Percentiles rank a stretch among this genome's conserved stretches.
Evolutionary conservation across 257 asterid genomes (phyloP).

Genomic region (Nicotiana tomentosiformis): DNA sequence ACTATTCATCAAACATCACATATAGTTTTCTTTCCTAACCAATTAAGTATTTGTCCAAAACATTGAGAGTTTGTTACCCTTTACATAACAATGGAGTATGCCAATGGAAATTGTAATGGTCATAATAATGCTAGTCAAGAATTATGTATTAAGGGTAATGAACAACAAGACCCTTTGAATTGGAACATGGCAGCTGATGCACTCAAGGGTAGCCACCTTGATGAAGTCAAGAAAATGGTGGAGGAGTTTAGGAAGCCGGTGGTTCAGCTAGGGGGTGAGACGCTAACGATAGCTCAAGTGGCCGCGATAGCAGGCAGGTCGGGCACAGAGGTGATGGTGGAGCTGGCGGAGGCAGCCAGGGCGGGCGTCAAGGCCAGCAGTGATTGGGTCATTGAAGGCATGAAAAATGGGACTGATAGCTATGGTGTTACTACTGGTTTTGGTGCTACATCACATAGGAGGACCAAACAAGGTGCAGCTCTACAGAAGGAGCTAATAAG

Average conservation of each 20-base stretch:
- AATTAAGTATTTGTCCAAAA: not conserved
- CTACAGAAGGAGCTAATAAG: constrained; percentile 38
- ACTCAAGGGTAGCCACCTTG: constrained; percentile 32
- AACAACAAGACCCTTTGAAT: constrained; percentile 25
- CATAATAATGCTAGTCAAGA: constrained; percentile 1
- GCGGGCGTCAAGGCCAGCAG: constrained; percentile 39
- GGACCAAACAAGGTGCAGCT: constrained; percentile 39
- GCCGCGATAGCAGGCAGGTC: constrained; percentile 28
- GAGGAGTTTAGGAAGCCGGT: constrained; percentile 29
- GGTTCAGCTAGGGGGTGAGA: constrained; percentile 31
- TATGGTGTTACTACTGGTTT: constrained; percentile 43
- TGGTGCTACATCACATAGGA: constrained; percentile 39
- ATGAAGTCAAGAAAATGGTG: constrained; percentile 33
- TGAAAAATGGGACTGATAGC: constrained; percentile 33
- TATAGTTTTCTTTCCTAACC: not conserved
- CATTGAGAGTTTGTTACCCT: not conserved
- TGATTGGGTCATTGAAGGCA: constrained; percentile 38
- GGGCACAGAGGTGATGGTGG: constrained; percentile 16
- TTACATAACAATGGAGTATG: constrained; percentile 1
- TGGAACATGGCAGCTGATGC: constrained; percentile 38
- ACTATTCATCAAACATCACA: not conserved
- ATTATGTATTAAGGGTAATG: not conserved
- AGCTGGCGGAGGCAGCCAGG: constrained; percentile 33
- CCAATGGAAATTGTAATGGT: not conserved
- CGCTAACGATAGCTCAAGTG: constrained; percentile 33